These are phyloP conservation scores for Apiospora aurea DNA, from an alignment of 2,329 filamentous ascomycete species.

Conservation along the genomic window DNA sequence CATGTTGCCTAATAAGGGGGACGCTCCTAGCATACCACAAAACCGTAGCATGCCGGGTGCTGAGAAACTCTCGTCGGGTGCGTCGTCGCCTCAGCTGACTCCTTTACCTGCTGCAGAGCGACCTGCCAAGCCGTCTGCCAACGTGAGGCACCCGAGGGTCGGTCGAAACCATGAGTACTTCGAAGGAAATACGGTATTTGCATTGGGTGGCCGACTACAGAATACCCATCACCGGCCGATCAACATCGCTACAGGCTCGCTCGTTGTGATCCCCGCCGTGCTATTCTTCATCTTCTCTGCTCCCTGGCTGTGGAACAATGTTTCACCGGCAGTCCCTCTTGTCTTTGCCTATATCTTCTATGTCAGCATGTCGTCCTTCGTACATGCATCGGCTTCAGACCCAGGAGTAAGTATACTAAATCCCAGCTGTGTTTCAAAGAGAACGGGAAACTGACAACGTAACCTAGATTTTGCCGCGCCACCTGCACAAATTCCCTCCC, in stretches of 20 bases:
- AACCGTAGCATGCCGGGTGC: conserved; percentile 70
- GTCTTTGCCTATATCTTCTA: conserved; percentile 91
- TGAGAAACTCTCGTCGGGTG: conserved; percentile 83
- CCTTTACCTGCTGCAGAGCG: background rate
- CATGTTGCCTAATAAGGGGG: conserved; percentile 66
- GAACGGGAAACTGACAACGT: background rate
- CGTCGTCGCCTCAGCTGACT: conserved; percentile 72
- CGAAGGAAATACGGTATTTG: conserved; percentile 91
- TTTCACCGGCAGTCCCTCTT: conserved; percentile 89
- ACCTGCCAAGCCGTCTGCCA: conserved; percentile 38
- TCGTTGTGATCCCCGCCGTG: conserved; percentile 79
- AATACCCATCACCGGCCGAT: conserved; percentile 88
- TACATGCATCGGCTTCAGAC: conserved; percentile 91
- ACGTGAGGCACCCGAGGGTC: conserved; percentile 41
- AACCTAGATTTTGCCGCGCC: conserved; percentile 87
- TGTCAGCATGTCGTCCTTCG: conserved; percentile 89
- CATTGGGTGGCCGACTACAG: conserved; percentile 82
- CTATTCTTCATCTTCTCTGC: conserved; percentile 89
- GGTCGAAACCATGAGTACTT: conserved; percentile 92
- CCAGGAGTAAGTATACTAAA: conserved; percentile 75
- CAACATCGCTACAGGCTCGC: conserved; percentile 83
- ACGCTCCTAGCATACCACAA: conserved; percentile 54
- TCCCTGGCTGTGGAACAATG: conserved; percentile 83
- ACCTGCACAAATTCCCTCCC: conserved; percentile 88
- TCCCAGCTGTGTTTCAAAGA: background rate